Percentiles rank a stretch among this genome's conserved stretches.
Evolutionary conservation across 2,329 filamentous ascomycete species (phyloP).

Genomic region (Coniochaeta sp.): DNA sequence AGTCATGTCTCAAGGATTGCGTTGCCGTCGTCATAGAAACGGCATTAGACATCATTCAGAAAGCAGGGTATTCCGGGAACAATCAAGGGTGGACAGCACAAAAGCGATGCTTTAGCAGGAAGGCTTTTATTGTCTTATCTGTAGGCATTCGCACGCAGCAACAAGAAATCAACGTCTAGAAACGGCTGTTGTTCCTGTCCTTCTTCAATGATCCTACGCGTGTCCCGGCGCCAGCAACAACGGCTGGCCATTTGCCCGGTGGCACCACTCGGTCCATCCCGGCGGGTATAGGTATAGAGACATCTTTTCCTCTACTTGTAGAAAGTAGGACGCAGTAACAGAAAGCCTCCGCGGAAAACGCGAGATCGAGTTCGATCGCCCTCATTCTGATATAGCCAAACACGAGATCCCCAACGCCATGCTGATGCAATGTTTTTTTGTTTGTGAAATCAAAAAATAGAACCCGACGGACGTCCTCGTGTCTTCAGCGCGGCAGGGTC

Average conservation of each 20-base stretch:
- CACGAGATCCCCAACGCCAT: slow-evolving; percentile 26
- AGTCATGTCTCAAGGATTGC: not conserved
- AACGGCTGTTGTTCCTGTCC: not conserved
- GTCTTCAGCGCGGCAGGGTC: not conserved
- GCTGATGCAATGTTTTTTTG: slow-evolving; percentile 21
- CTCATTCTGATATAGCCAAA: slow-evolving; percentile 1
- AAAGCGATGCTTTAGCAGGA: not conserved
- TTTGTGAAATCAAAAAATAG: slow-evolving; percentile 17
- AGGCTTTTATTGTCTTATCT: not conserved
- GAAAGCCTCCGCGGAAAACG: not conserved
- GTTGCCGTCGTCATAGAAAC: not conserved
- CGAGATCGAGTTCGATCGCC: not conserved
- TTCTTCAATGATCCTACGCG: not conserved
- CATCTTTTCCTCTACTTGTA: not conserved
- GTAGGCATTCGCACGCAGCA: not conserved
- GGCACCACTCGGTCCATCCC: not conserved
- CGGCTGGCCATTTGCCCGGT: not conserved
- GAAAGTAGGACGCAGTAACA: not conserved
- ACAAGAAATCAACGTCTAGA: slow-evolving; percentile 1
- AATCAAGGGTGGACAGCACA: not conserved
- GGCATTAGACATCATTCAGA: not conserved
- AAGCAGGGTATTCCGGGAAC: not conserved
- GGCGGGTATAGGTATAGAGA: not conserved
- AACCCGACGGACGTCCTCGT: not conserved
- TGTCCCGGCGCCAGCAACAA: not conserved